Evolutionary conservation across 768 basidiomycete species (phyloP).

Genomic region (Mycena vitilis): DNA sequence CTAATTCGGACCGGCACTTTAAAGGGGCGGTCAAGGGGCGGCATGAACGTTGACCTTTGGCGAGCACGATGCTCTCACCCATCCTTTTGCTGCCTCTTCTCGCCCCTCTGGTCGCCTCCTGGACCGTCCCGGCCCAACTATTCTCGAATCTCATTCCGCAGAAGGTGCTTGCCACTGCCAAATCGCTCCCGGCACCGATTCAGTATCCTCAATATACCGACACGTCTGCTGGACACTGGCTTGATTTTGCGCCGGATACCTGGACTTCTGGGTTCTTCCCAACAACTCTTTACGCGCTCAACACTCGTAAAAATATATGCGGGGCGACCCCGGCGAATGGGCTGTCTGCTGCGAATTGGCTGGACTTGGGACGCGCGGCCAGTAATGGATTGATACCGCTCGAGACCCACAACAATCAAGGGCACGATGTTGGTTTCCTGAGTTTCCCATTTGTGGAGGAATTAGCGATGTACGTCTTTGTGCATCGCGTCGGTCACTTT

Average conservation of each 20-base stretch:
- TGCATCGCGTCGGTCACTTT: neutral
- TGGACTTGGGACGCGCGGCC: conserved; percentile 62
- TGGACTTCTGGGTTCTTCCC: conserved; percentile 83
- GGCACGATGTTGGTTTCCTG: conserved; percentile 79
- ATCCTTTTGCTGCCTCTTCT: conserved; percentile 29
- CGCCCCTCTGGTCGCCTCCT: conserved; percentile 34
- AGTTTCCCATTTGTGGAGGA: conserved; percentile 78
- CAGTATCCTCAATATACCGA: conserved; percentile 74
- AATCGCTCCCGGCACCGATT: conserved; percentile 54
- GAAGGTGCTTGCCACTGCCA: conserved; percentile 69
- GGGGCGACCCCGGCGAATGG: conserved; percentile 50
- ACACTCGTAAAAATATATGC: conserved; percentile 64
- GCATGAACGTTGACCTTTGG: conserved; percentile 15
- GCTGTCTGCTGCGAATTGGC: conserved; percentile 63
- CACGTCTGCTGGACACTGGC: conserved; percentile 59
- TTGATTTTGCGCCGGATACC: conserved; percentile 61
- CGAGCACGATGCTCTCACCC: conserved; percentile 33
- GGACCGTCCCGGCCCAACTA: conserved; percentile 57
- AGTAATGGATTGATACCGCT: conserved; percentile 64
- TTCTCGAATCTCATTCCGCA: conserved; percentile 69
- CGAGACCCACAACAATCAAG: conserved; percentile 59
- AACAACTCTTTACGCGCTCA: conserved; percentile 67
- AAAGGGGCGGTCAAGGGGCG: conserved; percentile 15
- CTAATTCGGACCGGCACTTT: neutral
- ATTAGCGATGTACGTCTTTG: conserved; percentile 60